Evolutionary conservation across 495 filamentous ascomycete genomes (phyloP), one percentile per base, ranked within the genome.

Genomic region (Gamarada debralockiae): DNA sequence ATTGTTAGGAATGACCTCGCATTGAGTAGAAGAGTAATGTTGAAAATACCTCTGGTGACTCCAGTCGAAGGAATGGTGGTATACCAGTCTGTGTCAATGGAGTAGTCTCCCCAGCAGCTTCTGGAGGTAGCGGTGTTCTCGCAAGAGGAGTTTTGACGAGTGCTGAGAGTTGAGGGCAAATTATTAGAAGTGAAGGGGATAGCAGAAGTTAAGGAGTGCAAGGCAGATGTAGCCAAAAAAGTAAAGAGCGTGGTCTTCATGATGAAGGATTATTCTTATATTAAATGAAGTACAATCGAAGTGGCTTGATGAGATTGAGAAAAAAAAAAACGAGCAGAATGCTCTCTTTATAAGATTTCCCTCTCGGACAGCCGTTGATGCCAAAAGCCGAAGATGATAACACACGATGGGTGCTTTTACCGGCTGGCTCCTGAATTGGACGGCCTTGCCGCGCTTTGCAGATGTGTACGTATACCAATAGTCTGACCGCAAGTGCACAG

Each of bases 11-110:
- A n/a, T 39, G 14, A 27, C 23, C 21, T 41, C 14, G 10, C 10
- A 15, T 15, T 27, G 18, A 17, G 8, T 33, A 23, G 29, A 22
- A 29, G 40, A 31, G 3, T n/a, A 9, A 23, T 0, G 9, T 15
- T 12, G 38, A 23, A 20, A 31, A n/a, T 60, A 65, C 64, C 50
- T 70, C 67, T 59, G 21, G 66, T 70, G 24, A 72, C 72, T 25
- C 73, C 75, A 29, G 73, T 75, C 44, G 75, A 60, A 3, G 80
- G 81, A 8, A 65, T 71, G 1, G 55, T 64, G 4, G 57, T 65
- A 12, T 70, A 70, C 52, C 78, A 82, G 61, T 84, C 75, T 0
- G 80, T 82, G 43, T 78, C 62, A 62, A 83, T 79, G 50, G 73
- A 65, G 48, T 73, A 77, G 17, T 71, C 61, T 31, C 70, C 67